Base-by-base conservation (phyloP, 164 flowering plant genomes). In the Nelumbo lutea region DNA sequence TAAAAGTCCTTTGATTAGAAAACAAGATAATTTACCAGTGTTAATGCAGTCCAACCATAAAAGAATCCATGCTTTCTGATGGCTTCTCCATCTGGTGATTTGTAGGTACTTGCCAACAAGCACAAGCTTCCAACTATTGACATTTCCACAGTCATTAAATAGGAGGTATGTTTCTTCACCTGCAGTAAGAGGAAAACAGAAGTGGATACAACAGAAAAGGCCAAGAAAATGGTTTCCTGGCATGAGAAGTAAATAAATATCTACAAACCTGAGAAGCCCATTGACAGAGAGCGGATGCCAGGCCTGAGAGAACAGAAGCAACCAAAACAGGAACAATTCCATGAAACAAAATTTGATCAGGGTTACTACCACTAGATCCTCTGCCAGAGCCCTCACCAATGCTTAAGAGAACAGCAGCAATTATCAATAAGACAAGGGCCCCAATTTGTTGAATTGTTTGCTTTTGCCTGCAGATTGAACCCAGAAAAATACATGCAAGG, bases 101-200 rank as follows among this genome's bases (percentile, higher is more conserved):
- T 87, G 62, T 50, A 83, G 41, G 81, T 84, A 71, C 98, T 93
- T 65, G 83, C 88, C 78, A 93, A 78, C 78, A 96, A 70, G 84
- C 97, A 91, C 48, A 96, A 71, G 79, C 90, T 87, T 74, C 99
- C 99, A 77, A 96, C 85, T 62, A 93, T 15, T 42, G 99, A 96
- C 99, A 96, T 96, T 81, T 96, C 99, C 67, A 93, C 76, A 53
- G 98, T 96, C 98, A 96, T 96, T 83, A 93, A 73, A 82, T 91
- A 96, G 48, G 98, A 93, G 8, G 93, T 69, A 74, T 86, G 97
- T 74, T 90, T 92, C 89, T 93, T 96, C 64, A 96, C 97, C 99
- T 90, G 81, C 57, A 70, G 75, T 45, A 59, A 14, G 56, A 39
- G 41, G n/a, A 38, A 63, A 58, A 61, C 8, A 9, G 27, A 50